Evolutionary conservation across 306 rosid genomes (phyloP).

Genomic region (Medicago lupulina): DNA sequence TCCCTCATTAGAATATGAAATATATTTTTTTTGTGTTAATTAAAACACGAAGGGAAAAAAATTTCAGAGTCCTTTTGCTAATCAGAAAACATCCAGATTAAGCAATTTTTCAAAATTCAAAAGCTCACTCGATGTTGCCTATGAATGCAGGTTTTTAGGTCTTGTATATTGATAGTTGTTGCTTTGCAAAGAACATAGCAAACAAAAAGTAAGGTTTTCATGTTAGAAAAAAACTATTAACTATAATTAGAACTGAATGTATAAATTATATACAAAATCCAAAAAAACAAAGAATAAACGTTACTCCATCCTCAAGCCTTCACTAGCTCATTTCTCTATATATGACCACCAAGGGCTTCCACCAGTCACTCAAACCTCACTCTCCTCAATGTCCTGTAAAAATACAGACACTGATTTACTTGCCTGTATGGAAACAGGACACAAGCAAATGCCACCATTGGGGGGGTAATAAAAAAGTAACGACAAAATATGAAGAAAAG

Average conservation of each 20-base stretch:
- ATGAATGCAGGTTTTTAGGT: neutral
- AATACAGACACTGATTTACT: conserved; percentile 43
- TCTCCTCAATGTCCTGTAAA: conserved; percentile 41
- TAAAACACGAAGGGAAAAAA: too few species aligned
- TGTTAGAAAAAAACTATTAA: conserved; percentile 29
- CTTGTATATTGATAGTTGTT: neutral
- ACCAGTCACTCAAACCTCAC: conserved; percentile 40
- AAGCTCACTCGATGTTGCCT: neutral
- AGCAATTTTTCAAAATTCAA: neutral
- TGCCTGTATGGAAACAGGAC: conserved; percentile 7
- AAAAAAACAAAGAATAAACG: conserved; percentile 15
- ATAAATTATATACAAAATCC: conserved; percentile 44
- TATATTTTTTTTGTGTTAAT: too few species aligned
- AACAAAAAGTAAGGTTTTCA: neutral
- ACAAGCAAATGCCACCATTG: conserved; percentile 27
- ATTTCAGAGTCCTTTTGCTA: too few species aligned
- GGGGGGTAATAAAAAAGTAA: conserved; percentile 33
- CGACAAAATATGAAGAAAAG: conserved; percentile 44
- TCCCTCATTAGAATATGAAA: too few species aligned
- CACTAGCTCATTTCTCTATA: conserved; percentile 46
- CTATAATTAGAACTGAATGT: conserved; percentile 42
- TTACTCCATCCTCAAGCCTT: conserved; percentile 47
- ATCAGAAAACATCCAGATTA: neutral
- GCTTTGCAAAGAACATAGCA: conserved; percentile 30
- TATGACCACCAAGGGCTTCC: conserved; percentile 37